Percentiles rank a stretch among this genome's conserved stretches.
Evolutionary conservation across 2,329 filamentous ascomycete genomes (phyloP).

Genomic region (Aspergillus phoenicis): DNA sequence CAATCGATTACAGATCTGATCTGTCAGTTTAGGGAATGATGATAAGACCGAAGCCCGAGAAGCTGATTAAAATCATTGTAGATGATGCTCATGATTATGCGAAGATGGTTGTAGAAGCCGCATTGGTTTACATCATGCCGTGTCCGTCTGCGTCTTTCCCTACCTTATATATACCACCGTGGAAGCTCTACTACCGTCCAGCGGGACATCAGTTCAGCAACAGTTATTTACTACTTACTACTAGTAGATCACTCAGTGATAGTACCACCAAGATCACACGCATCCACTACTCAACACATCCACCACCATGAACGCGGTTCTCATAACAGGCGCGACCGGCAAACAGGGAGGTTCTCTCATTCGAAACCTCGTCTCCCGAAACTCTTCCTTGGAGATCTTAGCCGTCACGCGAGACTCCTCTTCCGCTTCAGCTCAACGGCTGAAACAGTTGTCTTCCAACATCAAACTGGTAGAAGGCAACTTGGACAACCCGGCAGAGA

Average conservation of each 20-base stretch:
- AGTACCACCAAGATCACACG: too few relatives aligned
- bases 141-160: too few relatives aligned
- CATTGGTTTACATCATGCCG: background rate
- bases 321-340: slow-evolving; percentile 16
- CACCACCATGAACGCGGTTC: slow-evolving; percentile 25
- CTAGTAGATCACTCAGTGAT: too few relatives aligned
- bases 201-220: too few relatives aligned
- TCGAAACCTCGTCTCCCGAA: slow-evolving; percentile 31
- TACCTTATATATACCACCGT: too few relatives aligned
- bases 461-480: slow-evolving; percentile 62
- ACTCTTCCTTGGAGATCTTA: slow-evolving; percentile 53
- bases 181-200: too few relatives aligned
- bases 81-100: background rate
- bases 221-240: too few relatives aligned
- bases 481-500: slow-evolving; percentile 52
- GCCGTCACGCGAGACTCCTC: slow-evolving; percentile 62
- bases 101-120: background rate
- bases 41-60: background rate
- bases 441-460: slow-evolving; percentile 47
- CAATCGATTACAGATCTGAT: too few relatives aligned
- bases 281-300: background rate
- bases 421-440: slow-evolving; percentile 54
- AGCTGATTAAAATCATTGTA: background rate
- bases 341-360: slow-evolving; percentile 46
- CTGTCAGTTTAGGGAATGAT: too few relatives aligned